Conservation (phyloP, 2,329 filamentous ascomycete genomes). For the Cryphonectria nitschkei region DNA sequence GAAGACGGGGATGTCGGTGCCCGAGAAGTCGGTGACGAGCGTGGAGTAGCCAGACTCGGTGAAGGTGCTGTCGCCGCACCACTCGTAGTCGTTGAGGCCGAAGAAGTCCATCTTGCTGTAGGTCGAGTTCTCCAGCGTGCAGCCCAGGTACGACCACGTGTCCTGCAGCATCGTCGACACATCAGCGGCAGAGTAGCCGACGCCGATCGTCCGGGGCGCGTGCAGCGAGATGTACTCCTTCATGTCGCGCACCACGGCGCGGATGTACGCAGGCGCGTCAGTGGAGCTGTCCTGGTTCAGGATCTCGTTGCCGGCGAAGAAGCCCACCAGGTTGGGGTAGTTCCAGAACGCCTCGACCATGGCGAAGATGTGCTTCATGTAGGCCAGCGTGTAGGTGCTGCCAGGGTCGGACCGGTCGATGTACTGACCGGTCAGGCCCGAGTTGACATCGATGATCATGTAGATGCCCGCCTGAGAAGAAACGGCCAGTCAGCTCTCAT, state of each 20-base stretch:
- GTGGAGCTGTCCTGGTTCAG: slow-evolving; percentile 66
- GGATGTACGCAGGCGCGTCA: slow-evolving; percentile 65
- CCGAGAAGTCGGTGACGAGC: slow-evolving; percentile 63
- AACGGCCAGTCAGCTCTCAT: neutral
- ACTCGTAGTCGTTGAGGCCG: slow-evolving; percentile 71
- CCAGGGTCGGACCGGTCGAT: slow-evolving; percentile 54
- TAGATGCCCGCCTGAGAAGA: slow-evolving; percentile 41
- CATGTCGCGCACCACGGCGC: slow-evolving; percentile 73
- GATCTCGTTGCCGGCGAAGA: slow-evolving; percentile 76
- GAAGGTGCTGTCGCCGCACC: slow-evolving; percentile 58
- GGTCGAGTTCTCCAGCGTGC: slow-evolving; percentile 54
- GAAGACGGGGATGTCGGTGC: slow-evolving; percentile 71
- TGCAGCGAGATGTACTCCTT: slow-evolving; percentile 76
- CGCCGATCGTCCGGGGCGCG: slow-evolving; percentile 66
- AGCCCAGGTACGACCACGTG: slow-evolving; percentile 73
- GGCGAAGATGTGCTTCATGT: slow-evolving; percentile 63
- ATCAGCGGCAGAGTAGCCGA: slow-evolving; percentile 77
- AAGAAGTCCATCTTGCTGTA: slow-evolving; percentile 70
- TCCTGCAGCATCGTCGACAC: slow-evolving; percentile 70
- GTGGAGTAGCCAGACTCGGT: slow-evolving; percentile 38
- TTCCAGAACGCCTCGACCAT: slow-evolving; percentile 63
- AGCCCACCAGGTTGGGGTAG: slow-evolving; percentile 63
- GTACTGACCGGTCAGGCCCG: slow-evolving; percentile 57
- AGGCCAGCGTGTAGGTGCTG: slow-evolving; percentile 52
- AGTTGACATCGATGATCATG: slow-evolving; percentile 62